phyloP scores from a whole-genome alignment of 495 filamentous ascomycete genomes.

The Xylaria intraflava region DNA sequence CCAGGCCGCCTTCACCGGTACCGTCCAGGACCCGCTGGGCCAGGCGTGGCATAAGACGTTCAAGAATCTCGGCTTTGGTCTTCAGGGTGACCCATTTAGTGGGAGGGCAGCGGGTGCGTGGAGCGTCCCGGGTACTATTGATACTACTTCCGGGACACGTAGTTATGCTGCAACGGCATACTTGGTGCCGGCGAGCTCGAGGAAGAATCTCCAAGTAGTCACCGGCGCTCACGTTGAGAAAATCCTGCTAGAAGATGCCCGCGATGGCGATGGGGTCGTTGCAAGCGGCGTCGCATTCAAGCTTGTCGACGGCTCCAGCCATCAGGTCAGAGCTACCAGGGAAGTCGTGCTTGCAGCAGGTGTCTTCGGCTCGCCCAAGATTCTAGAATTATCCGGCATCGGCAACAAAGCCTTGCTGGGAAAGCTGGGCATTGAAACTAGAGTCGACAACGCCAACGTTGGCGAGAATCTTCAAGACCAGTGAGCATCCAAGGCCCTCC shows the following conservation, averaged over 20 bases:
- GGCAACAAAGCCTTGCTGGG: slow-evolving; percentile 36
- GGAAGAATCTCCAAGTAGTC: slow-evolving; percentile 37
- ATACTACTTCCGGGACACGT: slow-evolving; percentile 30
- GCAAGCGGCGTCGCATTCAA: too few species aligned
- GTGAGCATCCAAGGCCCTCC: too few species aligned
- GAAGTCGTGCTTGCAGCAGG: slow-evolving; percentile 54
- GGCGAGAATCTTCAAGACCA: slow-evolving; percentile 55
- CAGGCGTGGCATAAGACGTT: slow-evolving; percentile 35
- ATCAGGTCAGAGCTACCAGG: slow-evolving; percentile 33
- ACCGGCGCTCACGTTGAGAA: slow-evolving; percentile 33
- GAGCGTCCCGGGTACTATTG: slow-evolving; percentile 38
- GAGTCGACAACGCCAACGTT: slow-evolving; percentile 42
- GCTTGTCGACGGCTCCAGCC: slow-evolving; percentile 41
- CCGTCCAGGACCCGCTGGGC: neutral
- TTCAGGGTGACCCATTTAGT: neutral
- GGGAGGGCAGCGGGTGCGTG: slow-evolving; percentile 30
- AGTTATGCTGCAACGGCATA: slow-evolving; percentile 43
- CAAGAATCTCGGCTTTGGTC: slow-evolving; percentile 35
- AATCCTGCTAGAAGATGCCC: slow-evolving; percentile 26
- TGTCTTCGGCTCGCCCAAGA: slow-evolving; percentile 44
- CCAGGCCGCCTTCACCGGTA: neutral
- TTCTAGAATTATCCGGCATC: slow-evolving; percentile 55
- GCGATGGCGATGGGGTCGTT: slow-evolving; percentile 9
- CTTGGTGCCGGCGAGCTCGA: slow-evolving; percentile 28
- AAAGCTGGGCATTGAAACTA: slow-evolving; percentile 35